A percentile compares a stretch with the other conserved stretches of the same genome.
Evolutionary conservation across 306 rosid species (phyloP).

Genomic region (Cicer cuneatum): DNA sequence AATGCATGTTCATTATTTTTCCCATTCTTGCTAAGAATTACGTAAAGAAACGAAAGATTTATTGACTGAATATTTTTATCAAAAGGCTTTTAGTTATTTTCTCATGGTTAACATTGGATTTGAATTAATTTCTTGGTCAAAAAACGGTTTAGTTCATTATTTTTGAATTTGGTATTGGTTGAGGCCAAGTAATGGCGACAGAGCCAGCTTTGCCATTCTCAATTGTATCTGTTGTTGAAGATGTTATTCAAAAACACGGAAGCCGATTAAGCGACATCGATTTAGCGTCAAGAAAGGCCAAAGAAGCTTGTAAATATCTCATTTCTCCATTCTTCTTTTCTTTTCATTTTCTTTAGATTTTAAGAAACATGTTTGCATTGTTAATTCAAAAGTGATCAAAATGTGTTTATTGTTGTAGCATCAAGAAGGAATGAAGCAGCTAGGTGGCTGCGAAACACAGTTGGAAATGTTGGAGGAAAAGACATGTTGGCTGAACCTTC

Average conservation of each 20-base stretch:
- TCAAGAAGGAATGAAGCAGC: conserved; percentile 90
- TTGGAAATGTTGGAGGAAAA: conserved; percentile 76
- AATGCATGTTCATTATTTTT: conserved; percentile 45
- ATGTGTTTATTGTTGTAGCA: conserved; percentile 52
- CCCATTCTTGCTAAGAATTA: neutral
- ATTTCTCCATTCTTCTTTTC: neutral
- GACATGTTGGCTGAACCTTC: conserved; percentile 86
- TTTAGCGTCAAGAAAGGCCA: conserved; percentile 72
- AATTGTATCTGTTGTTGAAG: conserved; percentile 72
- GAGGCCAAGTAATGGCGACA: conserved; percentile 56
- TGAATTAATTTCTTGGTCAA: conserved; percentile 21
- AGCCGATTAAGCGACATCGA: conserved; percentile 46
- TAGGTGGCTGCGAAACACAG: conserved; percentile 68
- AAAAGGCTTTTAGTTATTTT: conserved; percentile 13
- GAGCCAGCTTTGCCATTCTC: conserved; percentile 66
- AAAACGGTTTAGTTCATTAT: neutral
- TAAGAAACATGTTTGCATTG: neutral
- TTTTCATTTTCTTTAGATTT: neutral
- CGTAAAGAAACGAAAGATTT: no score
- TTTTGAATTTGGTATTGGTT: conserved; percentile 14
- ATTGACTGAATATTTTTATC: conserved; percentile 6
- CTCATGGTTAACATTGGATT: conserved; percentile 42
- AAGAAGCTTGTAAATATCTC: conserved; percentile 64
- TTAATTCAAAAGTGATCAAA: neutral
- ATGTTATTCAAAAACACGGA: conserved; percentile 74